Evolutionary conservation across 352 stramenopile genomes (phyloP).

Genomic region (Globisporangium lucens): DNA sequence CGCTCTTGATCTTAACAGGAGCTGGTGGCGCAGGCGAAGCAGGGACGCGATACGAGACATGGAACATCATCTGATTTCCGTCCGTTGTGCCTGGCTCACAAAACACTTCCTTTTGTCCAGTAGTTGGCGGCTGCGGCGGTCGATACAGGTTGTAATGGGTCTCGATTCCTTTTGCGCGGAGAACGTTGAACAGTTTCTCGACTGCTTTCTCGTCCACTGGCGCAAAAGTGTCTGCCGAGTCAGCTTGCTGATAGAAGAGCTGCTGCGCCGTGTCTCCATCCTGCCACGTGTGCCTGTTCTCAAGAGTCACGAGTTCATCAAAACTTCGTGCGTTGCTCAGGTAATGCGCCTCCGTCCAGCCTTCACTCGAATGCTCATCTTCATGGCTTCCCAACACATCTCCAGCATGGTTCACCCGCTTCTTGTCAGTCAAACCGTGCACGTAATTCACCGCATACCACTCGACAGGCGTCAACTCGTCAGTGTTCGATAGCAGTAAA

Average conservation of each 20-base stretch:
- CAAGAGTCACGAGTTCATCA: constrained; percentile 32
- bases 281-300: constrained; percentile 40
- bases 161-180: constrained; percentile 59
- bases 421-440: constrained; percentile 58
- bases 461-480: constrained; percentile 80
- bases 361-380: constrained; percentile 21
- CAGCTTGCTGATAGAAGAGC: constrained; percentile 34
- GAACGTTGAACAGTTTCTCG: constrained; percentile 39
- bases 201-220: constrained; percentile 26
- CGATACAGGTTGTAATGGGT: constrained; percentile 53
- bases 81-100: constrained; percentile 26
- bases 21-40: constrained; percentile 31
- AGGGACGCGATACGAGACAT: constrained; percentile 66
- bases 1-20: constrained; percentile 33
- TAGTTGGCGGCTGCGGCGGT: constrained; percentile 33
- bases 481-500: constrained; percentile 74
- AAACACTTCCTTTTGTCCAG: constrained; percentile 14
- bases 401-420: constrained; percentile 23
- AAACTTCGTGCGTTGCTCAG: constrained; percentile 37
- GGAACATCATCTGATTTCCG: constrained; percentile 47
- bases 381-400: constrained; percentile 15
- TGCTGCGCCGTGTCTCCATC: constrained; percentile 34
- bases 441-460: constrained; percentile 86
- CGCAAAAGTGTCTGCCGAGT: constrained; percentile 15
- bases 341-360: constrained; percentile 17